These are phyloP conservation scores for Xylaria sp. DNA, from an alignment of 2,329 filamentous ascomycete genomes.

Conservation along the genomic window DNA sequence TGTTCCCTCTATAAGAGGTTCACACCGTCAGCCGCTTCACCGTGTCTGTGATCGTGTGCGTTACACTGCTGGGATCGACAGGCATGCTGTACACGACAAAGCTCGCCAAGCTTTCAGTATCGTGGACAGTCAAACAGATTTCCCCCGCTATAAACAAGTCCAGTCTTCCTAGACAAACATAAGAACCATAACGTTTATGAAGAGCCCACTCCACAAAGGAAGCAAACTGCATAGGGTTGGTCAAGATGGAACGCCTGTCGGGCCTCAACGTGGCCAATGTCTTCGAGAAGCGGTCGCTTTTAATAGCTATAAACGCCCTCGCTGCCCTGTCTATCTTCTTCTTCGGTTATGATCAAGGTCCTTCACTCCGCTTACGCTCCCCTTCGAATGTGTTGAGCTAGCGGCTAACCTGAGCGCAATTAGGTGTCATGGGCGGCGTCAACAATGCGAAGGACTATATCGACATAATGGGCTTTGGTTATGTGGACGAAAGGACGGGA, in stretches of 20 bases:
- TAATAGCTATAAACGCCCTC: constrained; percentile 66
- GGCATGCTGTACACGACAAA: too few species aligned
- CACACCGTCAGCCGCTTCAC: too few species aligned
- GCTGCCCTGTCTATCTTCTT: constrained; percentile 75
- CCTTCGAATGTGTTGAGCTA: neutral
- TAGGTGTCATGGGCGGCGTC: constrained; percentile 68
- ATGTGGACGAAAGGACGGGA: constrained; percentile 61
- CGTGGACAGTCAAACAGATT: too few species aligned
- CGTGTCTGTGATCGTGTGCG: too few species aligned
- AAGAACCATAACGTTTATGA: neutral
- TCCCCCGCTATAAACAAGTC: too few species aligned
- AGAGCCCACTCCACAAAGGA: neutral
- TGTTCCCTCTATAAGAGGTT: too few species aligned
- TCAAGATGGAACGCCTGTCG: constrained; percentile 48
- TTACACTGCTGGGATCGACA: too few species aligned
- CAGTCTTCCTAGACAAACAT: too few species aligned
- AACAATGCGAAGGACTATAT: constrained; percentile 74
- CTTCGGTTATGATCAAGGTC: constrained; percentile 69
- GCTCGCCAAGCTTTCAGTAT: too few species aligned
- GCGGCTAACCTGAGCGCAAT: constrained; percentile 4
- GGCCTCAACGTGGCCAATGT: constrained; percentile 50
- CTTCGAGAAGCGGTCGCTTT: constrained; percentile 49
- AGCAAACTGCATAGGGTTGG: neutral
- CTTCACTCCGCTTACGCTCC: constrained; percentile 35
- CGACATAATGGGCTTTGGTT: constrained; percentile 72